Base-by-base conservation (phyloP, 148 eudicot genomes). In the Rhododendron kiyosumense region DNA sequence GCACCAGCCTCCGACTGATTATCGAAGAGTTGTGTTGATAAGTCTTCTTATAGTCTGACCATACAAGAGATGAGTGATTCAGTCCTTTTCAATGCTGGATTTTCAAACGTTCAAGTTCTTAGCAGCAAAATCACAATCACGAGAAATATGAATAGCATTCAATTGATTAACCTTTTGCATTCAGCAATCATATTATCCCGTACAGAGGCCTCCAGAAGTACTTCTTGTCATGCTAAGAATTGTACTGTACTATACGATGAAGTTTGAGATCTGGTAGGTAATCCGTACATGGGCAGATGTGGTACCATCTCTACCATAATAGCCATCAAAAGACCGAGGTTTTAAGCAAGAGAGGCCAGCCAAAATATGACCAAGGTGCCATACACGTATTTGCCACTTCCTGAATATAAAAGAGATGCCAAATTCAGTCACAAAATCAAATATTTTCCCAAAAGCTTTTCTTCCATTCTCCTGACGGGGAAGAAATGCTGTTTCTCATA, bases 401-500 rank as follows among this genome's bases (percentile, higher is more conserved):
- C 36, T 61, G 67, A 7, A 20, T 22, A 61, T 1, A 15, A 24
- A 24, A 61, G 9, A 61, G 67, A 22, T 22, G 67, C 67, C 9
- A 61, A 2, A 8, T 61, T 61, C 26, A 22, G 67, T 12, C 13
- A 10, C 73, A 26, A 11, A 67, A 67, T 26, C 32, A 11, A 0
- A 11, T 28, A 69, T 26, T 63, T 63, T 26, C 15, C 36, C 75
- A 30, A 69, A 69, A 63, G 71, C 67, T 63, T 63, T 63, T 63
- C 71, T 63, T n/a, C 71, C 11, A n/a, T 24, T 63, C 71, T 20
- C n/a, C 9, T 3, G 14, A n/a, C 1, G 14, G 7, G 76, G 76
- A 71, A 30, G 18, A 3, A 4, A 30, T 6, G 18, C 17, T 71
- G 76, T 13, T 71, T 71, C 38, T 71, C 76, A 71, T 81, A 95